These are phyloP conservation scores for Rheum nobile DNA, from an alignment of 148 eudicot species.

Conservation along the genomic window DNA sequence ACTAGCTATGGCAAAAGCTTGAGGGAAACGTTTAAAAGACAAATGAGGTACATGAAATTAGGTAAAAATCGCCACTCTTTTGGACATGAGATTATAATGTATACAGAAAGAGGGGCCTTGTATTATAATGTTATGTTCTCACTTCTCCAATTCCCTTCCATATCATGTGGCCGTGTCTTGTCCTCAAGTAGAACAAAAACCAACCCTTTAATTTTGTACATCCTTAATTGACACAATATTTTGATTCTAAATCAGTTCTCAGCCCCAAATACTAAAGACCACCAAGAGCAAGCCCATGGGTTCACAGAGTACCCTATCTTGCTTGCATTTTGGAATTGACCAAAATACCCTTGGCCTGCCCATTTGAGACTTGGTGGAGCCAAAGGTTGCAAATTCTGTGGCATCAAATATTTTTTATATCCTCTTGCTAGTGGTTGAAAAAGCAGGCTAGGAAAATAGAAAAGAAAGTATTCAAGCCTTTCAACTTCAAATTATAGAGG, in stretches of 20 bases:
- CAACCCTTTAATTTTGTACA: neutral
- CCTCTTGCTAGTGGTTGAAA: neutral
- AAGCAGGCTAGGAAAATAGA: neutral
- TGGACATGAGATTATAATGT: neutral
- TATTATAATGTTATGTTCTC: neutral
- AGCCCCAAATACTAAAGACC: neutral
- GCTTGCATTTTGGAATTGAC: neutral
- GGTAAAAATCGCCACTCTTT: neutral
- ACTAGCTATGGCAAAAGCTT: too few species aligned
- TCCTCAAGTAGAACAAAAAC: neutral
- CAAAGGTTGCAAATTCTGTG: neutral
- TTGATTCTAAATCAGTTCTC: neutral
- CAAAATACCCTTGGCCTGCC: neutral
- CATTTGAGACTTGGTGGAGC: neutral
- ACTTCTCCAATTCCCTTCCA: neutral
- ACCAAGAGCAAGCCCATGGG: neutral
- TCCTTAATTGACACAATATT: neutral
- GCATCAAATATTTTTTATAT: neutral
- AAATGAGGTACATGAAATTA: too few species aligned
- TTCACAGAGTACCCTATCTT: neutral
- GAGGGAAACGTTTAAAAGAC: too few species aligned
- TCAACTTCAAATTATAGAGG: neutral
- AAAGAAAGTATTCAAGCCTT: neutral
- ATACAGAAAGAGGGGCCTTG: neutral
- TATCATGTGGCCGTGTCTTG: slow-evolving; percentile 4